A percentile compares a stretch with the other conserved stretches of the same genome.
phyloP scores from a whole-genome alignment of 202 grass and related monocot species.

The Zoysia matrella region DNA sequence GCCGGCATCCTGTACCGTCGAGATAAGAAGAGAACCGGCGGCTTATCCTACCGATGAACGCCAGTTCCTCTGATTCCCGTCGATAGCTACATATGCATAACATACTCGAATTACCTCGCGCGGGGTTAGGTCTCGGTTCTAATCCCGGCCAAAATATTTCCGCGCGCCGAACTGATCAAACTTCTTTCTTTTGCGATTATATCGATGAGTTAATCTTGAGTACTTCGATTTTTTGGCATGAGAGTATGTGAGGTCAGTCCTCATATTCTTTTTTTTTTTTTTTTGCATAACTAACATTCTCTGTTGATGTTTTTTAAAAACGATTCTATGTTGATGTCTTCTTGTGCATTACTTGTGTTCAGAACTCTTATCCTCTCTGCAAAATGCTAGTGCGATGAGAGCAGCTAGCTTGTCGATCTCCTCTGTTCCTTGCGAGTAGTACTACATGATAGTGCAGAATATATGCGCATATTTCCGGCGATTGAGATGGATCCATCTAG shows the following conservation, averaged over 20 bases:
- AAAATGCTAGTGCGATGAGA: too few relatives aligned
- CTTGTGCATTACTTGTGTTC: too few relatives aligned
- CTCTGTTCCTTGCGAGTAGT: too few relatives aligned
- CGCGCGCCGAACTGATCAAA: not conserved
- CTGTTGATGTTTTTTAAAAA: too few relatives aligned
- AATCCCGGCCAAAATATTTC: slow-evolving; percentile 18
- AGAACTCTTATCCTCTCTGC: too few relatives aligned
- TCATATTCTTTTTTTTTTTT: too few relatives aligned
- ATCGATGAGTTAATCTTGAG: not conserved
- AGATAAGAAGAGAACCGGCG: slow-evolving; percentile 43
- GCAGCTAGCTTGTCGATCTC: too few relatives aligned
- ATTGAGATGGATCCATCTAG: too few relatives aligned
- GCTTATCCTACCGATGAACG: not conserved
- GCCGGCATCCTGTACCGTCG: slow-evolving; percentile 40
- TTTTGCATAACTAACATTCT: too few relatives aligned
- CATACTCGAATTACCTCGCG: not conserved
- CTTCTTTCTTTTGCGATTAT: not conserved
- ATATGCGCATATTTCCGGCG: too few relatives aligned
- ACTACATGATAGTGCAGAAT: too few relatives aligned
- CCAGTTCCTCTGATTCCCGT: not conserved
- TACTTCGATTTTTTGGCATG: not conserved
- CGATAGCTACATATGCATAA: not conserved
- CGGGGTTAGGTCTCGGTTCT: not conserved
- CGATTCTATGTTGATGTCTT: too few relatives aligned
- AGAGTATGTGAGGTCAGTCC: not conserved